Evolutionary conservation across 306 rosid species (phyloP), one percentile per base, ranked within the genome.

Genomic region (Phaseolus lunatus): DNA sequence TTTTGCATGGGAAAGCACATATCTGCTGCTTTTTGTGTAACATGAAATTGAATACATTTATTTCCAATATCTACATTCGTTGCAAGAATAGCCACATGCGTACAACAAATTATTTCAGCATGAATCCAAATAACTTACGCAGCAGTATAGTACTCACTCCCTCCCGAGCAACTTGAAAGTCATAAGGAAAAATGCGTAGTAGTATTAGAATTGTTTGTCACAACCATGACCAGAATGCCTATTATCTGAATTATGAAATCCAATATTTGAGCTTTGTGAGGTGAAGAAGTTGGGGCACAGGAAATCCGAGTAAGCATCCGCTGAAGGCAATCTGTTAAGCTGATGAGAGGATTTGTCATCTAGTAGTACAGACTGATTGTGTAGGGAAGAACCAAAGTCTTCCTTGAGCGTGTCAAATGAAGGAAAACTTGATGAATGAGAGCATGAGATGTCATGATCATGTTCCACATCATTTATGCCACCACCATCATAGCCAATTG

Each of bases 201-300:
- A 41, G 65, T 53, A 44, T 26, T 22, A 41, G 27, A 52, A 73
- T 57, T 44, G 57, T 29, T 24, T 24, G 31, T 81, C 82, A 80
- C 70, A 41, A 52, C 85, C 90, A 26, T 65, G 84, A 9, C 85
- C 23, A 20, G 85, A 80, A 44, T 69, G 74, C 52, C 85, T 83
- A 66, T 83, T 73, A 76, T 86, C 89, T 24, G 88, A 80, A 75
- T 80, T 37, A 47, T 66, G 82, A 23, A 87, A 88, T 79, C 86
- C 88, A 9, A 35, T 72, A 79, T 77, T 84, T 73, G 89, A 77
- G 67, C 76, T 89, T 57, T 86, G 87, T 22, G 89, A 75, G 65
- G 88, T 78, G 70, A 90, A 92, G 72, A 94, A 81, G 87, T 89
- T 92, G 22, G 95, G 95, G 79, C 90, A 92, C 0, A 96, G 87